phyloP scores from a whole-genome alignment of 148 eudicot species.

The Suaeda aralocaspica region DNA sequence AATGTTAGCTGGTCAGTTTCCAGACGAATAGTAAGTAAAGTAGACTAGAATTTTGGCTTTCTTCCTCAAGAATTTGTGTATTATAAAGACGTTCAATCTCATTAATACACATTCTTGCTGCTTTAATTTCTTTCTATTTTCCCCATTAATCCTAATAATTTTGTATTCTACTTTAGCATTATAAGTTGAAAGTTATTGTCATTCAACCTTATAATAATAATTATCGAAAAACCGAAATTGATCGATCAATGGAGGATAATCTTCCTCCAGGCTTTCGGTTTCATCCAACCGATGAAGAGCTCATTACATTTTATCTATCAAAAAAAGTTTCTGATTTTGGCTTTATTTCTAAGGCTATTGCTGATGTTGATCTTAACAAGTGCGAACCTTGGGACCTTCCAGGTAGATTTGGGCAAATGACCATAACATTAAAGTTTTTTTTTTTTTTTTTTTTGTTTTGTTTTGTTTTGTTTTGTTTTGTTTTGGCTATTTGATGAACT shows the following conservation, averaged over 20 bases:
- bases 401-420: too few relatives aligned
- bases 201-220: slow-evolving; percentile 3
- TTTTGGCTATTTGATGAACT: too few relatives aligned
- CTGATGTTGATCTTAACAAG: slow-evolving; percentile 85
- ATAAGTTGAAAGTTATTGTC: neutral
- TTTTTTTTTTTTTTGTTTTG: too few relatives aligned
- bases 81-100: neutral
- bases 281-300: slow-evolving; percentile 85
- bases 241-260: slow-evolving; percentile 55
- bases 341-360: slow-evolving; percentile 60
- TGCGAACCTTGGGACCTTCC: slow-evolving; percentile 91
- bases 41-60: slow-evolving; percentile 17
- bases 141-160: neutral
- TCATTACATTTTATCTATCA: slow-evolving; percentile 56
- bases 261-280: slow-evolving; percentile 94
- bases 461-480: too few relatives aligned
- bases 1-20: slow-evolving; percentile 27
- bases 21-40: slow-evolving; percentile 6
- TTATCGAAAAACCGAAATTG: neutral
- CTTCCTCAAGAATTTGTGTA: slow-evolving; percentile 13
- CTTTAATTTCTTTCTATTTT: neutral
- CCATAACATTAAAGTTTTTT: too few relatives aligned
- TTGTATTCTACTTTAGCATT: neutral
- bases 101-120: slow-evolving; percentile 14
- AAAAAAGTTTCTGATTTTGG: slow-evolving; percentile 62